These are phyloP conservation scores for Penicillium fuscoglaucum DNA, from an alignment of 2,329 filamentous ascomycete species.

Conservation along the genomic window DNA sequence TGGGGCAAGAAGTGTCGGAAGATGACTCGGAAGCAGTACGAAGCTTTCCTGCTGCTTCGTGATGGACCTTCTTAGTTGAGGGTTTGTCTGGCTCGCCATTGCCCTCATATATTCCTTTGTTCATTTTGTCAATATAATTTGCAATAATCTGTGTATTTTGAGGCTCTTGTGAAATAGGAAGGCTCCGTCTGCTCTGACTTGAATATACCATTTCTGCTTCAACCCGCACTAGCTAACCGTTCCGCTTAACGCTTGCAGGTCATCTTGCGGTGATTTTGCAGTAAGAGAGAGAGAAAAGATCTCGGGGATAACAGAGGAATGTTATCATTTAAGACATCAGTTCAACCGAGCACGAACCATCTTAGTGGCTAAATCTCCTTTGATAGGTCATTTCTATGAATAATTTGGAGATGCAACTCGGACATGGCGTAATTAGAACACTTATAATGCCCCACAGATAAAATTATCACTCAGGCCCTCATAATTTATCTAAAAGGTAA, in stretches of 20 bases:
- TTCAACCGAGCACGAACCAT: not conserved
- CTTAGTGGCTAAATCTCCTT: not conserved
- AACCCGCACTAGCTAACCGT: not conserved
- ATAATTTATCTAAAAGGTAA: not conserved
- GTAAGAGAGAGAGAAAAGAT: too few species aligned
- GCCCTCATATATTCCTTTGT: not conserved
- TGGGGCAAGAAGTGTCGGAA: slow-evolving; percentile 54
- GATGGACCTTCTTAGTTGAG: slow-evolving; percentile 32
- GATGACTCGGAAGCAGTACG: slow-evolving; percentile 51
- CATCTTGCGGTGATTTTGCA: not conserved
- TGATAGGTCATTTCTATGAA: not conserved
- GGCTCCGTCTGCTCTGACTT: not conserved
- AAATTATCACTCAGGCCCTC: too few species aligned
- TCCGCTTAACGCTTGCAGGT: not conserved
- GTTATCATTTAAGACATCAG: not conserved
- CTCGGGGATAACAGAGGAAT: not conserved
- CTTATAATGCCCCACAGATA: not conserved
- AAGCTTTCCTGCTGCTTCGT: slow-evolving; percentile 51
- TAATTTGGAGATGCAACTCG: not conserved
- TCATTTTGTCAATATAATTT: not conserved
- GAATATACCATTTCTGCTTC: not conserved
- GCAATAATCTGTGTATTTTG: not conserved
- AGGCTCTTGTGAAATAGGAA: too few species aligned
- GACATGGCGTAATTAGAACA: not conserved
- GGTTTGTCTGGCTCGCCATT: not conserved